Conservation (phyloP, 148 eudicot genomes). For the Pouteria glomerata region DNA sequence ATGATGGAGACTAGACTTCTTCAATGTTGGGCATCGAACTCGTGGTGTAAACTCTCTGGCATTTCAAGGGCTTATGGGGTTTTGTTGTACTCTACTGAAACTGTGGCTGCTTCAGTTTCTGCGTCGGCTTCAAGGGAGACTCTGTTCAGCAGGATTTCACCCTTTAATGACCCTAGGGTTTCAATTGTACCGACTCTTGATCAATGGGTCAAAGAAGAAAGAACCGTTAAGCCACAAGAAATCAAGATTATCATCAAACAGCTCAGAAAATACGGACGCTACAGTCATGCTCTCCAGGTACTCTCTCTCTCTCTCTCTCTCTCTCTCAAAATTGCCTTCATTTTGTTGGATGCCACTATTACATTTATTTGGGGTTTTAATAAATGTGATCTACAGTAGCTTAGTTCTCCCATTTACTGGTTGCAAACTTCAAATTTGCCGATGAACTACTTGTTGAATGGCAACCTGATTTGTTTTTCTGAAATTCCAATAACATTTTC, state of each 20-base stretch:
- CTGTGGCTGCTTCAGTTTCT: not conserved
- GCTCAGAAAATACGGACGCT: conserved; percentile 29
- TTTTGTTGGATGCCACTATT: not conserved
- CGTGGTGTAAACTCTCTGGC: not conserved
- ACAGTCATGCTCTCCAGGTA: conserved; percentile 39
- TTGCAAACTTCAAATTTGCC: no score
- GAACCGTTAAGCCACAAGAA: conserved; percentile 4
- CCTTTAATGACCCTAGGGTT: conserved; percentile 20
- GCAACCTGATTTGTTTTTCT: no score
- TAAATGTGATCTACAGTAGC: no score
- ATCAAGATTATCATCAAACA: conserved; percentile 16
- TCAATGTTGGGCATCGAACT: not conserved
- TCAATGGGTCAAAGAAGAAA: conserved; percentile 36
- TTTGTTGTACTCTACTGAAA: not conserved
- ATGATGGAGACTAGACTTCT: conserved; percentile 1
- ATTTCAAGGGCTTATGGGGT: conserved; percentile 2
- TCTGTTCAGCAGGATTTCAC: conserved; percentile 28
- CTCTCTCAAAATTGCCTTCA: not conserved
- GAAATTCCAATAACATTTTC: no score
- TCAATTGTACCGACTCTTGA: conserved; percentile 29
- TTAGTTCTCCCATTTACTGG: no score
- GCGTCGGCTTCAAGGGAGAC: conserved; percentile 5
- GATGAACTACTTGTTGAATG: no score
- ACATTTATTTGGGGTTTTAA: no score
- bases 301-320: not conserved